Percentiles rank a stretch among this genome's conserved stretches.
These are phyloP conservation scores for Verticillium zaregamsianum DNA, from an alignment of 2,329 filamentous ascomycete species.

Conservation along the genomic window DNA sequence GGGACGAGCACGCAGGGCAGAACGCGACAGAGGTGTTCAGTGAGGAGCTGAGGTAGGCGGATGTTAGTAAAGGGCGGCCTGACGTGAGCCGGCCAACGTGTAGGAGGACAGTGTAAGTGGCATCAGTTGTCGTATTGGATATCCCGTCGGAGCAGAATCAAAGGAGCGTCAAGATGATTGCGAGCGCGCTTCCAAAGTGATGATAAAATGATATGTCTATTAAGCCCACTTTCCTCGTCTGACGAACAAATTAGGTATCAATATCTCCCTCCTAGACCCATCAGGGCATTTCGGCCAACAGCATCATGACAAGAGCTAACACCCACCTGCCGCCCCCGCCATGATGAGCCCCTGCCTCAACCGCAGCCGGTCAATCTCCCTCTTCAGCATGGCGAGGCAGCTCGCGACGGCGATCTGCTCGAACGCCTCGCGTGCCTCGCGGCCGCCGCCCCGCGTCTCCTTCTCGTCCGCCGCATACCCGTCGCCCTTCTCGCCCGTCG, in stretches of 20 bases:
- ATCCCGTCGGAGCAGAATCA: background rate
- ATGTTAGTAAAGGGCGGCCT: background rate
- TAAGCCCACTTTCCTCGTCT: too few relatives aligned
- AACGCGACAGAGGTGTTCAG: background rate
- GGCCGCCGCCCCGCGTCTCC: background rate
- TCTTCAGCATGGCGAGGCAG: constrained; percentile 60
- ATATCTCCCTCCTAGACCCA: background rate
- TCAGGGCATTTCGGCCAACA: too few relatives aligned
- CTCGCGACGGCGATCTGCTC: constrained; percentile 51
- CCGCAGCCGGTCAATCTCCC: constrained; percentile 56
- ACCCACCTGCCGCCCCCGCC: constrained; percentile 20
- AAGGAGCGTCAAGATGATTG: background rate
- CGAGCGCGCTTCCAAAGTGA: too few relatives aligned
- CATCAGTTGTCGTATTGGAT: background rate
- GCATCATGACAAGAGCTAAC: too few relatives aligned
- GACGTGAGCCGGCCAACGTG: background rate
- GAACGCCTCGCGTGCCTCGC: constrained; percentile 27
- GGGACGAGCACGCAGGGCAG: background rate
- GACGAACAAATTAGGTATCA: background rate
- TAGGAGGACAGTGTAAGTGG: background rate
- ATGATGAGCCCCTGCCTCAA: constrained; percentile 46
- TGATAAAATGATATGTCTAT: too few relatives aligned
- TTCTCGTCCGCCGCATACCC: background rate
- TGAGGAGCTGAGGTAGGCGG: background rate
- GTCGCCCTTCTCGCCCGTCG: background rate